Evolutionary conservation across 139 green algal species (phyloP), one percentile per base, ranked within the genome.

Genomic region (Volvox africanus): DNA sequence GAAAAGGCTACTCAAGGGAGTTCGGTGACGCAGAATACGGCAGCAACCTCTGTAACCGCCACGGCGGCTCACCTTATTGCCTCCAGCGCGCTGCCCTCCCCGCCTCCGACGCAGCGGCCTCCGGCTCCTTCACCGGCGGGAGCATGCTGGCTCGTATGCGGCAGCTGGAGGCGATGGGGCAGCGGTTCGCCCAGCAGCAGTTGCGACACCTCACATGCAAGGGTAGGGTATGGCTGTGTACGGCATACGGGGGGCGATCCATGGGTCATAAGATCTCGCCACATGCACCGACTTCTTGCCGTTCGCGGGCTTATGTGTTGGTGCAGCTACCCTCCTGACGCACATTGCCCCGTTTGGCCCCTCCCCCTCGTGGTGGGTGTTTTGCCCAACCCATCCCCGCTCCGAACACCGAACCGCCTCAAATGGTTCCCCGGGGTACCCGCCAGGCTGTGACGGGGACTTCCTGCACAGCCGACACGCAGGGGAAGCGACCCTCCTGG

Each of bases 391-490:
- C n/a, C n/a, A n/a, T n/a, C n/a, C n/a, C n/a, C n/a, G n/a, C n/a
- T n/a, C n/a, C n/a, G n/a, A n/a, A n/a, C n/a, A 55, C 9, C 44
- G 44, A 9, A 55, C 44, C 44, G 5, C 44, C 44, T 55, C 44
- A 9, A 55, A 55, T 9, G 5, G 44, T 9, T 14, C 44, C 44
- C 9, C 44, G 44, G 44, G 5, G 44, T 36, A 28, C 75, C 33
- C 62, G 5, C 61, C 93, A 96, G 94, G 95, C 76, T 93, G 93
- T 50, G 96, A 97, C 82, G 96, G 96, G 21, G 95, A 95, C 88
- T 97, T 97, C 86, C 94, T 96, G 79, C 86, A 91, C 35, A 89
- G 81, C 19, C 86, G 88, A 19, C 77, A 95, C 86, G 87, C 89
- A 75, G 80, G 81, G 17, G 85, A 89, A 50, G 83, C 92, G 14